phyloP scores from a whole-genome alignment of 164 flowering plant genomes.

The Amborella trichopoda region DNA sequence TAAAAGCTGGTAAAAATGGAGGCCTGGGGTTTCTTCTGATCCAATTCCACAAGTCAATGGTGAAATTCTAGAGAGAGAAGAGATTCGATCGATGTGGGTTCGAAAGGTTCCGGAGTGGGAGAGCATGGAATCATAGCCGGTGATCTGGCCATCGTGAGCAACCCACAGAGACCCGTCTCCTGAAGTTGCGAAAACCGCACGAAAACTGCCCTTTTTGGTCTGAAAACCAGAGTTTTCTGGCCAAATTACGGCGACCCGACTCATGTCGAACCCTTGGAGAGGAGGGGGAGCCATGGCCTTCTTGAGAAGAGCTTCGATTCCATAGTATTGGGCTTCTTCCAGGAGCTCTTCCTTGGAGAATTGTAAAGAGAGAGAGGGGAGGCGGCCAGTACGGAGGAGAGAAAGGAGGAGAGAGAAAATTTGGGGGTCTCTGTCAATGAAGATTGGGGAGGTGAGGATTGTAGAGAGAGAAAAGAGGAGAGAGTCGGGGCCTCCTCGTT shows the following conservation, averaged over 20 bases:
- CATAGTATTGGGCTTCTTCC: constrained; percentile 75
- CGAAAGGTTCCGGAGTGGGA: constrained; percentile 45
- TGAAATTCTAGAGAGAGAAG: constrained; percentile 45
- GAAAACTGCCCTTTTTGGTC: background rate
- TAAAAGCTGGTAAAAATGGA: constrained; percentile 62
- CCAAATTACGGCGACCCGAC: constrained; percentile 36
- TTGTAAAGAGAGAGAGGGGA: constrained; percentile 37
- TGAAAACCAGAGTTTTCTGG: constrained; percentile 64
- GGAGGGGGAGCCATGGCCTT: constrained; percentile 51
- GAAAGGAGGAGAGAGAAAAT: constrained; percentile 80
- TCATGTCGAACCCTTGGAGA: constrained; percentile 61
- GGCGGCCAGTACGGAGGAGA: constrained; percentile 65
- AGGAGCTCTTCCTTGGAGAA: constrained; percentile 70
- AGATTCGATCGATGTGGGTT: constrained; percentile 58
- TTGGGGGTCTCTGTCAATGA: constrained; percentile 94
- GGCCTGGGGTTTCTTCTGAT: constrained; percentile 47
- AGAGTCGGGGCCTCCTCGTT: constrained; percentile 63
- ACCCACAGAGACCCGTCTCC: constrained; percentile 64
- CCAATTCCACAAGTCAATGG: constrained; percentile 56
- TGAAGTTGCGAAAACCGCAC: constrained; percentile 33
- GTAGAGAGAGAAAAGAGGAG: constrained; percentile 51
- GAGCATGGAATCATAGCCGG: constrained; percentile 60
- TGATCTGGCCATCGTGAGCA: constrained; percentile 83
- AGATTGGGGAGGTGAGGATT: constrained; percentile 32
- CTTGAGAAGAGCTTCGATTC: constrained; percentile 58